Conservation (phyloP, 805 yeast species). For the Saccharomycodes ludwigii region DNA sequence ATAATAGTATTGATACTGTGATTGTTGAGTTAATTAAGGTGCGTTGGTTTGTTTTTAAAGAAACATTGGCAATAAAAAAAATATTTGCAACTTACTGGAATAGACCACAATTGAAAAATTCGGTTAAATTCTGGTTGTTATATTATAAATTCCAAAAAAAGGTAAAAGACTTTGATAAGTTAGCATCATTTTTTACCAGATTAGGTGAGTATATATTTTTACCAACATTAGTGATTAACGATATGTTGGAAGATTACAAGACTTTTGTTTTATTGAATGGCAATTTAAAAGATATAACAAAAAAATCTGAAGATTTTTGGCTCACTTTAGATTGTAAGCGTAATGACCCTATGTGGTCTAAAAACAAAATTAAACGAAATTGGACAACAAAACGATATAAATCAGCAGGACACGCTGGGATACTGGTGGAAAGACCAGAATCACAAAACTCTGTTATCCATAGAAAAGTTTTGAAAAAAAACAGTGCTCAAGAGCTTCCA, state of each 20-base stretch:
- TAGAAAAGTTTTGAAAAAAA: slow-evolving; percentile 11
- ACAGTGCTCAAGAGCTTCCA: slow-evolving; percentile 34
- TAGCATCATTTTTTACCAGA: slow-evolving; percentile 32
- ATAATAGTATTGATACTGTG: slow-evolving; percentile 28
- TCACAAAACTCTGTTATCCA: slow-evolving; percentile 27
- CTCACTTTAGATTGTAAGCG: slow-evolving; percentile 20
- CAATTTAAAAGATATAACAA: slow-evolving; percentile 11
- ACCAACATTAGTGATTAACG: slow-evolving; percentile 36
- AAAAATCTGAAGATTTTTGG: slow-evolving; percentile 7
- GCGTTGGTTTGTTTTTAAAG: slow-evolving; percentile 19
- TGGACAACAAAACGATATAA: slow-evolving; percentile 12
- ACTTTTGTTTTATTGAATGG: slow-evolving; percentile 25
- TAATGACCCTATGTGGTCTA: slow-evolving; percentile 19
- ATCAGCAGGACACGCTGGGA: slow-evolving; percentile 27
- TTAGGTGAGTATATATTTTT: slow-evolving; percentile 34
- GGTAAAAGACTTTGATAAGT: slow-evolving; percentile 31
- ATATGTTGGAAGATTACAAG: slow-evolving; percentile 25
- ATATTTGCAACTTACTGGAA: slow-evolving; percentile 18
- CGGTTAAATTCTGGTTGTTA: slow-evolving; percentile 43
- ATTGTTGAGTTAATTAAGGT: slow-evolving; percentile 24
- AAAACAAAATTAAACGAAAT: slow-evolving; percentile 7
- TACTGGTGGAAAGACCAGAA: slow-evolving; percentile 30
- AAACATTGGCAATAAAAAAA: slow-evolving; percentile 23
- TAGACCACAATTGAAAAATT: slow-evolving; percentile 22
- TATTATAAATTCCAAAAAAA: slow-evolving; percentile 41